A percentile compares a stretch with the other conserved stretches of the same genome.
These are phyloP conservation scores for Dentipellis fragilis DNA, from an alignment of 768 basidiomycete genomes.

Conservation along the genomic window DNA sequence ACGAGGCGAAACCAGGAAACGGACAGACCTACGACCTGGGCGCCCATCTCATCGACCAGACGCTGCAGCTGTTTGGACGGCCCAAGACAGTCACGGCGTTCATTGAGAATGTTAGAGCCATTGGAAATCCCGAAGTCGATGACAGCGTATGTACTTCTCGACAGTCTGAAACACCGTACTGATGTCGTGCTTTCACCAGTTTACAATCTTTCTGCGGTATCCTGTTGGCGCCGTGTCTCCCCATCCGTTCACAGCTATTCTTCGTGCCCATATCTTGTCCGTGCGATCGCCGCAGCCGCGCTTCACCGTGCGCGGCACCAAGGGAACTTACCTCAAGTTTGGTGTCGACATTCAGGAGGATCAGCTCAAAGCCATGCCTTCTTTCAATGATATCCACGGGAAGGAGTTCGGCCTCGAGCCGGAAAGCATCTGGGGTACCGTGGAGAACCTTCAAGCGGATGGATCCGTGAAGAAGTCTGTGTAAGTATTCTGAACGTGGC, in stretches of 20 bases:
- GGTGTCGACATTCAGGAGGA: constrained; percentile 77
- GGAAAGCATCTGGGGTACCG: constrained; percentile 47
- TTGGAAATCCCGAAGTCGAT: constrained; percentile 55
- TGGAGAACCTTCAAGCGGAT: constrained; percentile 46
- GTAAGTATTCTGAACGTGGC: constrained; percentile 20
- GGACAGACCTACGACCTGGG: constrained; percentile 74
- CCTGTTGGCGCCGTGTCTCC: constrained; percentile 26
- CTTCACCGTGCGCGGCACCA: constrained; percentile 61
- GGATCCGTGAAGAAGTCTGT: constrained; percentile 24
- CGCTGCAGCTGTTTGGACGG: constrained; percentile 63
- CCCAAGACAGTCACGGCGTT: constrained; percentile 62
- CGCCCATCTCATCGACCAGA: constrained; percentile 73
- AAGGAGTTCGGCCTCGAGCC: constrained; percentile 51
- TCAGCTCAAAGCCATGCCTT: constrained; percentile 49
- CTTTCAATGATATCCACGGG: constrained; percentile 34
- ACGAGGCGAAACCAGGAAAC: constrained; percentile 46
- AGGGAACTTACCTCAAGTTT: constrained; percentile 64
- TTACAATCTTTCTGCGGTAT: constrained; percentile 16
- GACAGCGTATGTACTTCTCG: constrained; percentile 38
- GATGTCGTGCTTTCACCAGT: constrained; percentile 33
- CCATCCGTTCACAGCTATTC: constrained; percentile 54
- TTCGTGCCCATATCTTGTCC: constrained; percentile 62
- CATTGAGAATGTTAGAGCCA: constrained; percentile 57
- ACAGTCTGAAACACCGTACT: constrained; percentile 17
- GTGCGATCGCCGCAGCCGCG: constrained; percentile 57